These are phyloP conservation scores for Daldinia decipiens DNA, from an alignment of 495 filamentous ascomycete genomes.

Conservation along the genomic window DNA sequence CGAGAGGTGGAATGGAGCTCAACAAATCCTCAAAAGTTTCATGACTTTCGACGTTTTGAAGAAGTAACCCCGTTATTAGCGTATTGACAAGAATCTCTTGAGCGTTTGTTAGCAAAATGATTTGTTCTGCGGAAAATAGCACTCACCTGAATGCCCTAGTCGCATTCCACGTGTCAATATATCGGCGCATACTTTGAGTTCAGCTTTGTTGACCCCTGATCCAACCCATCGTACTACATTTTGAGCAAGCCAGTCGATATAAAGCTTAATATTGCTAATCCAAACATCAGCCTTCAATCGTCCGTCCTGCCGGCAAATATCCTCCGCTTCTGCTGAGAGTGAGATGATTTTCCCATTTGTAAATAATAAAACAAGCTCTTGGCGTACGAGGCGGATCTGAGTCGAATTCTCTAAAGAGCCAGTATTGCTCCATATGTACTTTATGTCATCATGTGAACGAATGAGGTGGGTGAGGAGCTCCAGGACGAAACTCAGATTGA, in stretches of 20 bases:
- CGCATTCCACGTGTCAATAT: slow-evolving; percentile 72
- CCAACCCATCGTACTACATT: slow-evolving; percentile 67
- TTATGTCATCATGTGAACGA: slow-evolving; percentile 62
- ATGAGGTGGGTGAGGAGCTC: slow-evolving; percentile 57
- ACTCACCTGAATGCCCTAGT: slow-evolving; percentile 78
- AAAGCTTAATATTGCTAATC: slow-evolving; percentile 72
- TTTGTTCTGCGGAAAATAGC: not conserved
- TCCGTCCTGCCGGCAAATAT: slow-evolving; percentile 52
- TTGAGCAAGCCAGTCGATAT: slow-evolving; percentile 76
- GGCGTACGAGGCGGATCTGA: slow-evolving; percentile 45
- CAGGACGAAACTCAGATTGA: slow-evolving; percentile 58
- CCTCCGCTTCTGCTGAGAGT: slow-evolving; percentile 77
- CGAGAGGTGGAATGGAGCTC: slow-evolving; percentile 59
- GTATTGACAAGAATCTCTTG: slow-evolving; percentile 67
- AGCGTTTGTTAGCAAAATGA: slow-evolving; percentile 24
- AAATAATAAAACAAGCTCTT: slow-evolving; percentile 63
- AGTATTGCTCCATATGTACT: slow-evolving; percentile 60
- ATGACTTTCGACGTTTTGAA: slow-evolving; percentile 49
- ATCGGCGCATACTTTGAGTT: slow-evolving; percentile 65
- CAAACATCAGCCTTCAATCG: slow-evolving; percentile 60
- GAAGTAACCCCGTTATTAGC: slow-evolving; percentile 58
- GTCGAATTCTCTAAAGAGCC: slow-evolving; percentile 13
- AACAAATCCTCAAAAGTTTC: slow-evolving; percentile 57
- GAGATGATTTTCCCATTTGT: slow-evolving; percentile 78
- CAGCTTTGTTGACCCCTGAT: slow-evolving; percentile 51